Base-by-base conservation (phyloP, 345 rosid species). In the Leavenworthia alabamica region DNA sequence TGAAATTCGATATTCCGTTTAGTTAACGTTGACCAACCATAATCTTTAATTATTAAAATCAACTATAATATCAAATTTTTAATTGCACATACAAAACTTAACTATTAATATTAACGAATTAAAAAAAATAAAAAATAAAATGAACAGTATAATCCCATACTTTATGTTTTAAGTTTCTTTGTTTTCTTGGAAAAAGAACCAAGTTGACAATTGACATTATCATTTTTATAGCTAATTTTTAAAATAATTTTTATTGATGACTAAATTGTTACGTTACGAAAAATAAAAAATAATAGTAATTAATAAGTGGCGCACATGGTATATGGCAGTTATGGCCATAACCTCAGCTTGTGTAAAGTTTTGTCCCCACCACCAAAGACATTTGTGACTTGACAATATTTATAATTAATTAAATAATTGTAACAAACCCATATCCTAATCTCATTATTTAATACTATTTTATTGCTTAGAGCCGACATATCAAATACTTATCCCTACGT, bases 311-410 rank as follows among this genome's bases (percentile, higher is more conserved):
- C 62, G 69, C 74, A 70, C 74, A 70, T 70, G 74, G 69, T 62
- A 62, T 55, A 62, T 70, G 64, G 64, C 74, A 55, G 68, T 70
- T 55, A 70, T 51, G 68, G 68, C 74, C 74, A 70, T 70, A 70
- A 70, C 52, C 74, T 70, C 69, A 62, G 64, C 74, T 62, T 60
- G 62, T 52, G 67, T 47, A 53, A 60, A 68, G 67, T 53, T 60
- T 56, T 56, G 69, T 35, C 74, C 74, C 69, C 51, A 70, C 74
- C 37, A 62, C 55, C 29, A 62, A 70, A 55, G 58, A 70, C 55
- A 29, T 62, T 55, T 62, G 69, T 70, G 68, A 70, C 56, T 69
- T 53, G 67, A 60, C 66, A 43, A 60, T 17, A 61, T 13, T 28
- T 45, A 22, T 45, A 44, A 41, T 52, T 26, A 24, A 47, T 60